These are phyloP conservation scores for Paramecium bursaria DNA, from an alignment of 73 alveolate genomes.

Conservation along the genomic window DNA sequence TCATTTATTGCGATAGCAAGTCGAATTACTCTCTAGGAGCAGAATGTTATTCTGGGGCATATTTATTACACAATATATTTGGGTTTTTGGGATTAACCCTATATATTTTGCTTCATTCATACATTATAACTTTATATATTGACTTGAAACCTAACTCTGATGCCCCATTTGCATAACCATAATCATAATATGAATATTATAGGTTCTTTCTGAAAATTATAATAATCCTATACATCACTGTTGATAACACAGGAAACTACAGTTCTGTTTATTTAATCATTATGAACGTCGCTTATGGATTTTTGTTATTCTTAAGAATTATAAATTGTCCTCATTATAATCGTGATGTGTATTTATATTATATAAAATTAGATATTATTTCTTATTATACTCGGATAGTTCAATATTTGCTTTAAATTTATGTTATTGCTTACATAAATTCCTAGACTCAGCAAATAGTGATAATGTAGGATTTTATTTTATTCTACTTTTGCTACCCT, in stretches of 20 bases:
- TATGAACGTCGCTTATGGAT: neutral
- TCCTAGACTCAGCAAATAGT: neutral
- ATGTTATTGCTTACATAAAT: neutral
- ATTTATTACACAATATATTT: constrained; percentile 2
- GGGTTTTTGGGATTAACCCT: neutral
- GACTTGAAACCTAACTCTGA: constrained; percentile 8
- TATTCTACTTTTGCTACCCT: constrained; percentile 3
- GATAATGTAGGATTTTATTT: constrained; percentile 47
- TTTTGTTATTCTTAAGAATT: constrained; percentile 34
- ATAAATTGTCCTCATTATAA: neutral
- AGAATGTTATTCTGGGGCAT: constrained; percentile 39
- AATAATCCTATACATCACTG: constrained; percentile 13
- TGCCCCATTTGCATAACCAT: constrained; percentile 38
- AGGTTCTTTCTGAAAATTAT: neutral
- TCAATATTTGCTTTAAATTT: neutral
- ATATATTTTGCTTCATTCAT: neutral
- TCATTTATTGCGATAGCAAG: neutral
- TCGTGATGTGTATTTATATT: neutral
- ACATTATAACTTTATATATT: constrained; percentile 27
- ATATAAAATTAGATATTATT: neutral
- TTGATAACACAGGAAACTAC: constrained; percentile 6
- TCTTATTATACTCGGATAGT: neutral
- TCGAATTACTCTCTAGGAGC: constrained; percentile 1
- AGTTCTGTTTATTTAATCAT: neutral
- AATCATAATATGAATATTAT: neutral